Evolutionary conservation across 2,329 filamentous ascomycete genomes (phyloP).

Genomic region (Colletotrichum destructivum): DNA sequence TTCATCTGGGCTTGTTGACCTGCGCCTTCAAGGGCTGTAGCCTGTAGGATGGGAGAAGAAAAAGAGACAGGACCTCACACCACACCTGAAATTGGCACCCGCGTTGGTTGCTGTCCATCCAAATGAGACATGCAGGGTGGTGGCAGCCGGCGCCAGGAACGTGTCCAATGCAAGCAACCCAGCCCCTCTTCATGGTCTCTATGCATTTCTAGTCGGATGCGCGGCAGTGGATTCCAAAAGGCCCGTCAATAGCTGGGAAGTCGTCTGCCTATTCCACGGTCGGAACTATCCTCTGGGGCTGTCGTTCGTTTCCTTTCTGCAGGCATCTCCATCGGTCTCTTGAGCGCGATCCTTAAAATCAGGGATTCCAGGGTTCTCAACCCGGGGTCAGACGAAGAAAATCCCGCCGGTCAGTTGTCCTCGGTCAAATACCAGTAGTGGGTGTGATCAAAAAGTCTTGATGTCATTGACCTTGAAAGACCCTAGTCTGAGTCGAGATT

Average conservation of each 20-base stretch:
- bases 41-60: not conserved
- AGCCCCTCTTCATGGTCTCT: slow-evolving; percentile 2
- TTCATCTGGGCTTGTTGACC: not conserved
- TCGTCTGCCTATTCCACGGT: not conserved
- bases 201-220: slow-evolving; percentile 17
- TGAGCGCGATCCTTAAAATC: not conserved
- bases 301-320: not conserved
- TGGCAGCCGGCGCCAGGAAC: slow-evolving; percentile 15
- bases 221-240: not conserved
- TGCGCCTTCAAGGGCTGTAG: not conserved
- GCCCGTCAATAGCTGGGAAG: not conserved
- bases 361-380: not conserved
- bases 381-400: not conserved
- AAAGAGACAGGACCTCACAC: not conserved
- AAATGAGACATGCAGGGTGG: slow-evolving; percentile 22
- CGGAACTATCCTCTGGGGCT: not conserved
- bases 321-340: not conserved
- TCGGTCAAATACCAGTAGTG: slow-evolving; percentile 13
- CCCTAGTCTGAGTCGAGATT: slow-evolving; percentile 9
- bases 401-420: not conserved
- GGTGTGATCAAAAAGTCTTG: slow-evolving; percentile 28
- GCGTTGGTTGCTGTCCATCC: slow-evolving; percentile 5
- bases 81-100: not conserved
- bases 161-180: slow-evolving; percentile 15
- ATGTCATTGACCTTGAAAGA: slow-evolving; percentile 36